Base-by-base conservation (phyloP, 2,329 filamentous ascomycete genomes). In the Alternaria conjuncta region DNA sequence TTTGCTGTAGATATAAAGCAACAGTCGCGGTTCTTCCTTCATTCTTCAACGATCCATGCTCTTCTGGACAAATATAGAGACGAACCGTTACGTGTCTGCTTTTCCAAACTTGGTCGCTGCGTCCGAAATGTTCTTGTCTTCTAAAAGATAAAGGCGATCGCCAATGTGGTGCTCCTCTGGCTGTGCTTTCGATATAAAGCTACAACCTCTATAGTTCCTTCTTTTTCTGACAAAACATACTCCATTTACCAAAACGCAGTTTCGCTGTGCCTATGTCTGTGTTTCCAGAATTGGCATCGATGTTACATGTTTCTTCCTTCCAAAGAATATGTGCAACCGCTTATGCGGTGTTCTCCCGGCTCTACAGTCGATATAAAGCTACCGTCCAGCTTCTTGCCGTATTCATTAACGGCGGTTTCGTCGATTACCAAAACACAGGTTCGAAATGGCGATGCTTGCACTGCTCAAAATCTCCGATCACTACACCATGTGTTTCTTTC, bases 141-240 rank as follows among this genome's bases (percentile, higher is more conserved):
- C 13, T 15, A 36, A 36, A 15, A 36, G 0, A 36, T 2, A 8
- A 3, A 36, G 0, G 0, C 3, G 4, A 4, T 1, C 3, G 6
- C 1, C 1, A 15, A 36, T 36, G 30, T 36, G 13, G 30, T 36
- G 32, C 32, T n/a, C 32, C 1, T 0, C 15, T 36, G 32, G 32
- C 32, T n/a, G 13, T 9, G 32, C 7, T n/a, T n/a, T 36, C 13
- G 4, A 9, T n/a, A 9, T n/a, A n/a, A 36, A n/a, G 13, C 7
- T 5, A n/a, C 32, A 7, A 36, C 30, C 3, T 36, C 4, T 4
- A 15, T 8, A 4, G 7, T 36, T 9, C 1, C 5, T 15, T 36
- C 2, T 13, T 15, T 7, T 8, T 36, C 7, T 2, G n/a, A 36
- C 32, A 36, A n/a, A 36, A 2, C 15, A 36, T 36, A 8, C 7